Evolutionary conservation across 1,139 yeast genomes (phyloP).

Genomic region (Kurtzmaniella quercitrusa): DNA sequence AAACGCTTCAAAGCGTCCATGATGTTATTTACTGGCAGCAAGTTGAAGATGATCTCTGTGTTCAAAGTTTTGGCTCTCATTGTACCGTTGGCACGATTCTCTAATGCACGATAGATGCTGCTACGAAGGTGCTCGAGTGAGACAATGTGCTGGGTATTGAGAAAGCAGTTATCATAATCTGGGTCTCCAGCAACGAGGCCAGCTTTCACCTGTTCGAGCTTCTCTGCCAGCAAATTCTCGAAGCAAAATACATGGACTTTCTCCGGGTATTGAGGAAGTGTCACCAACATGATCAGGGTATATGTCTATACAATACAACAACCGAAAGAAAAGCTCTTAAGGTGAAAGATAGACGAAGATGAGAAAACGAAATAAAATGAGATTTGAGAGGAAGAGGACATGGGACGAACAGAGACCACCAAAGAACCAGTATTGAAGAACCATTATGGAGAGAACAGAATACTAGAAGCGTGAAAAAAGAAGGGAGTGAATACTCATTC

Average conservation of each 20-base stretch:
- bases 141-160: slow-evolving; percentile 33
- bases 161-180: slow-evolving; percentile 38
- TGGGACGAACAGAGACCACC: too few relatives aligned
- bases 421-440: too few relatives aligned
- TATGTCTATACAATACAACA: too few relatives aligned
- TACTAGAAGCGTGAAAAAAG: too few relatives aligned
- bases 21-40: slow-evolving; percentile 42
- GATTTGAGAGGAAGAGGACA: too few relatives aligned
- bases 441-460: too few relatives aligned
- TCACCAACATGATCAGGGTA: slow-evolving; percentile 6
- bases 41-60: slow-evolving; percentile 38
- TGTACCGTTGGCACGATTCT: slow-evolving; percentile 19
- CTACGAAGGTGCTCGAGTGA: slow-evolving; percentile 34
- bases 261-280: slow-evolving; percentile 34
- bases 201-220: slow-evolving; percentile 22
- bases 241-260: slow-evolving; percentile 23
- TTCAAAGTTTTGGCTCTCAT: slow-evolving; percentile 40
- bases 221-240: slow-evolving; percentile 14
- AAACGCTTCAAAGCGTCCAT: slow-evolving; percentile 40
- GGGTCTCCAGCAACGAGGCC: slow-evolving; percentile 27
- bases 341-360: too few relatives aligned
- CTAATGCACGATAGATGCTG: slow-evolving; percentile 33
- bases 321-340: too few relatives aligned
- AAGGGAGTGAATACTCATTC: too few relatives aligned
- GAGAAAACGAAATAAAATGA: too few relatives aligned